Evolutionary conservation across 169 alveolate genomes (phyloP).

Genomic region (Plasmodium reichenowi): DNA sequence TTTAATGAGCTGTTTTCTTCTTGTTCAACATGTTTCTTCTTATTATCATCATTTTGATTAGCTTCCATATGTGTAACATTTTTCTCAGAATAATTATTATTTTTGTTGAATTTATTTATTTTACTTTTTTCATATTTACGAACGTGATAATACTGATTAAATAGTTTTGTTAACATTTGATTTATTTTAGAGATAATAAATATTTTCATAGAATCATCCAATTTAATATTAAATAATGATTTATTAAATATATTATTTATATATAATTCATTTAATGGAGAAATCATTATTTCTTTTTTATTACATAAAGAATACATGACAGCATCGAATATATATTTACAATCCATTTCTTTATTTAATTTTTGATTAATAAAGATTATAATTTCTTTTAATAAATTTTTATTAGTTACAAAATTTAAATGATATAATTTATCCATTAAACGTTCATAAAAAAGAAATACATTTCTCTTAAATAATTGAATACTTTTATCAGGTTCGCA

Average conservation of each 20-base stretch:
- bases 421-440: slow-evolving; percentile 19
- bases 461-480: slow-evolving; percentile 1
- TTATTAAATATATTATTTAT: slow-evolving; percentile 38
- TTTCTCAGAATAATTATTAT: neutral
- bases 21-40: neutral
- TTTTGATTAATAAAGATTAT: slow-evolving; percentile 34
- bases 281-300: neutral
- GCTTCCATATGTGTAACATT: neutral
- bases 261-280: slow-evolving; percentile 39
- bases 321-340: slow-evolving; percentile 40
- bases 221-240: slow-evolving; percentile 26
- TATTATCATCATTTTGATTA: neutral
- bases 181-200: slow-evolving; percentile 46
- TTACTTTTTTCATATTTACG: slow-evolving; percentile 7
- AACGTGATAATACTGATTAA: slow-evolving; percentile 12
- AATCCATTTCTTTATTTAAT: slow-evolving; percentile 22
- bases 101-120: neutral
- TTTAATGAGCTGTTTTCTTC: neutral
- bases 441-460: slow-evolving; percentile 22
- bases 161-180: slow-evolving; percentile 30
- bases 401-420: neutral
- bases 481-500: neutral
- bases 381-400: slow-evolving; percentile 47
- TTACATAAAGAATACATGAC: slow-evolving; percentile 23
- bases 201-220: slow-evolving; percentile 47